Percentiles rank a stretch among this genome's conserved stretches.
Conservation (phyloP, 176 grass and related monocot species). For the Guadua angustifolia region DNA sequence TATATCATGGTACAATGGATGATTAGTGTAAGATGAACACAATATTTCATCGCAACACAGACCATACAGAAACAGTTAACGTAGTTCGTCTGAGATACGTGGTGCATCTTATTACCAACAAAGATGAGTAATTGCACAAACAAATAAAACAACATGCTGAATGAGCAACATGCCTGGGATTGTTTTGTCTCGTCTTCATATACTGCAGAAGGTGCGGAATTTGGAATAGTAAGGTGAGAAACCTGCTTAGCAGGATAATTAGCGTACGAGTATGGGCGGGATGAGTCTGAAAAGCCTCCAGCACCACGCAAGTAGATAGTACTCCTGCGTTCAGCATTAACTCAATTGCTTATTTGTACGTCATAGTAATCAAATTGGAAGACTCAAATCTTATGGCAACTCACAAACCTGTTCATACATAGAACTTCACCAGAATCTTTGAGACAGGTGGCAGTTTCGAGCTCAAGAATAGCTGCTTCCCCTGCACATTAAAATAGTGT, state of each 20-base stretch:
- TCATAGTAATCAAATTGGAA: background rate
- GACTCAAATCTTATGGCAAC: background rate
- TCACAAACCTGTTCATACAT: slow-evolving; percentile 89
- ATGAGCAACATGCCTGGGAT: slow-evolving; percentile 64
- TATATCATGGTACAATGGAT: too few relatives aligned
- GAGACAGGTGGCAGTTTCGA: slow-evolving; percentile 70
- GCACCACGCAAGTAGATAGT: slow-evolving; percentile 80
- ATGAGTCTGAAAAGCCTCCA: slow-evolving; percentile 92
- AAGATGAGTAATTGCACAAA: too few relatives aligned
- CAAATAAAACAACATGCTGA: slow-evolving; percentile 20
- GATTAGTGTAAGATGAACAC: too few relatives aligned
- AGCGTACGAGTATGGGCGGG: slow-evolving; percentile 63
- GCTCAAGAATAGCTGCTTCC: slow-evolving; percentile 83
- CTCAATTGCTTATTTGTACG: background rate
- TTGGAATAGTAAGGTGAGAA: slow-evolving; percentile 71
- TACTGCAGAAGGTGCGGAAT: slow-evolving; percentile 57
- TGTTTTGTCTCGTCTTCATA: slow-evolving; percentile 73
- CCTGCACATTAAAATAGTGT: slow-evolving; percentile 56
- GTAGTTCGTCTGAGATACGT: too few relatives aligned
- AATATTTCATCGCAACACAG: too few relatives aligned
- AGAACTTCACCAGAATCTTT: slow-evolving; percentile 77
- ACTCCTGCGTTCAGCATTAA: slow-evolving; percentile 63
- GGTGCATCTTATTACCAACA: too few relatives aligned
- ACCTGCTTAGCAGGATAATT: slow-evolving; percentile 78
- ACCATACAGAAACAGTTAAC: too few relatives aligned